Evolutionary conservation across 1,139 yeast species (phyloP).

Genomic region (Suhomyces panamericanus): DNA sequence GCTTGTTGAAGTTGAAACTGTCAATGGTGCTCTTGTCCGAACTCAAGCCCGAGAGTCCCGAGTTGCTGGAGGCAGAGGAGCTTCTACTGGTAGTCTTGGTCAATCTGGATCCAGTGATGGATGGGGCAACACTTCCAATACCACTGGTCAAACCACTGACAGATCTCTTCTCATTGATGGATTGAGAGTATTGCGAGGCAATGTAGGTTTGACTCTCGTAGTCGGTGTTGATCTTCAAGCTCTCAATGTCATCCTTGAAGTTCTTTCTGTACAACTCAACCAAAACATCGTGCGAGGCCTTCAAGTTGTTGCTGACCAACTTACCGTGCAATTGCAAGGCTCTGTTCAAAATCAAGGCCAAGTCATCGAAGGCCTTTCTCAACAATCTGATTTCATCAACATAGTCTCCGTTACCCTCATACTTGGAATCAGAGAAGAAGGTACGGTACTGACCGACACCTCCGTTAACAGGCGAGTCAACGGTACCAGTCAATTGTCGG

Average conservation of each 20-base stretch:
- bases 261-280: conserved; percentile 65
- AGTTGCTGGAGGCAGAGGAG: conserved; percentile 33
- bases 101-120: conserved; percentile 26
- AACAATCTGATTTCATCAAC: conserved; percentile 50
- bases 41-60: conserved; percentile 29
- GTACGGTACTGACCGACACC: conserved; percentile 84
- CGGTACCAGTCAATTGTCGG: conserved; percentile 81
- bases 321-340: conserved; percentile 71
- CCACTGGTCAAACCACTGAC: conserved; percentile 16
- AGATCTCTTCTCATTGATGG: conserved; percentile 23
- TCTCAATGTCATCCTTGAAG: conserved; percentile 63
- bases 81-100: conserved; percentile 33
- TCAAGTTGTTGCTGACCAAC: conserved; percentile 58
- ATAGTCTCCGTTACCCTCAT: conserved; percentile 42
- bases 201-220: conserved; percentile 33
- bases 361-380: conserved; percentile 65
- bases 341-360: conserved; percentile 63
- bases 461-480: conserved; percentile 91
- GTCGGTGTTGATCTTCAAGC: conserved; percentile 37
- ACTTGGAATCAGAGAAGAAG: conserved; percentile 53
- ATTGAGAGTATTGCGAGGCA: conserved; percentile 18
- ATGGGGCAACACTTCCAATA: conserved; percentile 16
- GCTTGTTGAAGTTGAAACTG: conserved; percentile 19
- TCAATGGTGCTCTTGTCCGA: conserved; percentile 20
- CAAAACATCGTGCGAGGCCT: conserved; percentile 65